These are phyloP conservation scores for Xylariaceae sp. DNA, from an alignment of 2,329 filamentous ascomycete species.

Conservation along the genomic window DNA sequence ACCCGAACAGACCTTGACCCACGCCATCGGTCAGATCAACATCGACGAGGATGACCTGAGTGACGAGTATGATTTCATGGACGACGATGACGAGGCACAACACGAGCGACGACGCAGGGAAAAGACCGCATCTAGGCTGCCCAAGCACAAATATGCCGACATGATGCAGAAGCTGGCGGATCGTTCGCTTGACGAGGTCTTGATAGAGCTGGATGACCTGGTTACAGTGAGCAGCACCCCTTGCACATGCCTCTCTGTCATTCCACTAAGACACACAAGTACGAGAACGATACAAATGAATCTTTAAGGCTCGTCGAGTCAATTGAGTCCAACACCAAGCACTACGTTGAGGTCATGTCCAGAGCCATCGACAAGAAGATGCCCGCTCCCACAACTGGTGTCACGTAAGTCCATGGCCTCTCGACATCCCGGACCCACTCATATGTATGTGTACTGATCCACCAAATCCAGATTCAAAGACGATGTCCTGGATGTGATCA, in stretches of 20 bases:
- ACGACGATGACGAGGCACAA: conserved; percentile 63
- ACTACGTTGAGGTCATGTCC: conserved; percentile 90
- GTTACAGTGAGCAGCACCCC: conserved; percentile 54
- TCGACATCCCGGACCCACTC: neutral
- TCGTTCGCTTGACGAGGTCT: conserved; percentile 69
- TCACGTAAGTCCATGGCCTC: conserved; percentile 54
- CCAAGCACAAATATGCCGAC: conserved; percentile 82
- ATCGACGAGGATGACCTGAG: conserved; percentile 83
- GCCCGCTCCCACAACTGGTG: conserved; percentile 71
- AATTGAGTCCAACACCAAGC: conserved; percentile 86
- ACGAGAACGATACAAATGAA: conserved; percentile 67
- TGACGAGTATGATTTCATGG: conserved; percentile 92
- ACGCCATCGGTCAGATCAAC: conserved; percentile 78
- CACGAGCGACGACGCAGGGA: conserved; percentile 47
- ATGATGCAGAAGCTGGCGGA: conserved; percentile 85
- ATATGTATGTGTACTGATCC: conserved; percentile 25
- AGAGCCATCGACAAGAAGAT: conserved; percentile 83
- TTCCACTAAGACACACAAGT: conserved; percentile 46
- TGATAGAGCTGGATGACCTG: conserved; percentile 87
- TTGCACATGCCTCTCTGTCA: neutral
- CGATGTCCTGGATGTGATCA: conserved; percentile 93
- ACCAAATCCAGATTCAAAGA: conserved; percentile 76
- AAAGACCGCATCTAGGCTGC: conserved; percentile 47
- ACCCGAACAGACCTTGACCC: conserved; percentile 66
- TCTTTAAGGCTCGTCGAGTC: conserved; percentile 73